Evolutionary conservation across 805 yeast genomes (phyloP).

Genomic region (Suhomyces vadensis): DNA sequence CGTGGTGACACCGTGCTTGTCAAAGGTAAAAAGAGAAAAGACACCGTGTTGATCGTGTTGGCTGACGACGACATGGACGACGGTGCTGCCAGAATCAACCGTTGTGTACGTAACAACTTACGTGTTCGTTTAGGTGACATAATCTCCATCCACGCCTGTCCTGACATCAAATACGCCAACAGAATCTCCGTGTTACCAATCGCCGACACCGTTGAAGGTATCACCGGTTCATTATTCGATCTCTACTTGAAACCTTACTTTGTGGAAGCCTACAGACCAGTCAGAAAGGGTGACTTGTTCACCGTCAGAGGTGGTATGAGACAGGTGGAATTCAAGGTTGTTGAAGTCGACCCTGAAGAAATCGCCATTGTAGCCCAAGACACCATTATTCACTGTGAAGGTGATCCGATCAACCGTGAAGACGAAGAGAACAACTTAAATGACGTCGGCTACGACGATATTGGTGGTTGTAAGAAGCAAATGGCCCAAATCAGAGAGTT

Average conservation of each 20-base stretch:
- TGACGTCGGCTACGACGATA: constrained; percentile 98
- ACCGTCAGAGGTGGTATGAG: constrained; percentile 99
- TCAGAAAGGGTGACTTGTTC: constrained; percentile 94
- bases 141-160: constrained; percentile 89
- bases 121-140: constrained; percentile 93
- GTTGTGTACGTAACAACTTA: constrained; percentile 94
- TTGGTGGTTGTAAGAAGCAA: constrained; percentile 98
- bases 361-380: constrained; percentile 98
- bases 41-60: constrained; percentile 92
- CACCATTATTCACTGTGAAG: constrained; percentile 96
- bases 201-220: constrained; percentile 97
- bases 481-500: constrained; percentile 99
- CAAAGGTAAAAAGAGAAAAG: constrained; percentile 97
- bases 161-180: constrained; percentile 95
- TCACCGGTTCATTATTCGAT: constrained; percentile 94
- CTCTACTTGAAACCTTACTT: constrained; percentile 96
- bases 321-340: constrained; percentile 98
- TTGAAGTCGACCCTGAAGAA: constrained; percentile 96
- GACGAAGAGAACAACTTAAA: constrained; percentile 95
- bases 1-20: constrained; percentile 97
- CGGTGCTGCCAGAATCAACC: constrained; percentile 90
- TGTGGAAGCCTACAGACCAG: constrained; percentile 98
- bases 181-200: constrained; percentile 94
- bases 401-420: constrained; percentile 97
- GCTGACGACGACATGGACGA: constrained; percentile 97